Evolutionary conservation across 768 basidiomycete species (phyloP).

Genomic region (Dentipellis fragilis): DNA sequence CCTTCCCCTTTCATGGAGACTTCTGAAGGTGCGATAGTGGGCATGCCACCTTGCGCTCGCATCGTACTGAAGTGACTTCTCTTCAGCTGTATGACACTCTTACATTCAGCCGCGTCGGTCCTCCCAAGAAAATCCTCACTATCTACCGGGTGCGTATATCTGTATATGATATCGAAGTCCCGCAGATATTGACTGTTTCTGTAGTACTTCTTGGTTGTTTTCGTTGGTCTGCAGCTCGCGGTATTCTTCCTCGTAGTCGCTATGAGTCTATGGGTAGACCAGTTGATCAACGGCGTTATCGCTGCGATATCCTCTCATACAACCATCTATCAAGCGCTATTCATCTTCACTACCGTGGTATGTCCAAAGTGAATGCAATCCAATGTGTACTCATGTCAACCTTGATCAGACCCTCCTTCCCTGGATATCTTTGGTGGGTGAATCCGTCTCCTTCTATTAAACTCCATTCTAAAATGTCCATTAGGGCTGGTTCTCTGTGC

Average conservation of each 20-base stretch:
- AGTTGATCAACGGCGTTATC: conserved; percentile 39
- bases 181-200: neutral
- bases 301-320: conserved; percentile 31
- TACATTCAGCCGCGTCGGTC: conserved; percentile 43
- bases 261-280: conserved; percentile 47
- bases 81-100: conserved; percentile 34
- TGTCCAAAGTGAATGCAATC: conserved; percentile 11
- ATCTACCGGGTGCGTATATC: conserved; percentile 35
- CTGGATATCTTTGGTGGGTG: conserved; percentile 39
- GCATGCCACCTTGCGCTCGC: neutral
- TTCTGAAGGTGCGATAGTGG: conserved; percentile 28
- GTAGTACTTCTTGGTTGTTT: conserved; percentile 47
- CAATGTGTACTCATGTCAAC: neutral
- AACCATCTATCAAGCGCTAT: conserved; percentile 30
- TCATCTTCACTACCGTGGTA: conserved; percentile 36
- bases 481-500: conserved; percentile 47
- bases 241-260: conserved; percentile 39
- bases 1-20: conserved; percentile 32
- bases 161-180: too few relatives aligned
- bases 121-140: conserved; percentile 36
- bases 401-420: conserved; percentile 32
- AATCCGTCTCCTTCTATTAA: neutral
- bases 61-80: too few relatives aligned
- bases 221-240: conserved; percentile 44
- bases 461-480: neutral